Evolutionary conservation across 1,284 basidiomycete species (phyloP).

Genomic region (Ceraceosorus guamensis): DNA sequence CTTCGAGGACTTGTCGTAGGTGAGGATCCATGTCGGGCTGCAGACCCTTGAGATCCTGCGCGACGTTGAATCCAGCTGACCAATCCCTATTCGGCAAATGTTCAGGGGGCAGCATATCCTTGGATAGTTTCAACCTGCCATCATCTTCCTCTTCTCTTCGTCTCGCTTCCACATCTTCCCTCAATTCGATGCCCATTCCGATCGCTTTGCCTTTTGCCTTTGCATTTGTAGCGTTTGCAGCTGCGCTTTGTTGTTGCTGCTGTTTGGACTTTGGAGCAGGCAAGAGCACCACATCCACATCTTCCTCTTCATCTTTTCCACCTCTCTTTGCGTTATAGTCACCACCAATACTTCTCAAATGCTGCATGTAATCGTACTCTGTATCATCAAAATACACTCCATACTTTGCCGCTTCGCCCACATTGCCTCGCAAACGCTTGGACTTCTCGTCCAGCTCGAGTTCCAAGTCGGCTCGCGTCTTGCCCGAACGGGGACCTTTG

Average conservation of each 20-base stretch:
- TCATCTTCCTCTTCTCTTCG: slow-evolving; percentile 1
- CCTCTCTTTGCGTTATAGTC: slow-evolving; percentile 32
- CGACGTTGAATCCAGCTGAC: neutral
- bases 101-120: slow-evolving; percentile 60
- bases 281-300: slow-evolving; percentile 13
- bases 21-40: slow-evolving; percentile 96
- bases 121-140: neutral
- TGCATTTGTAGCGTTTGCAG: slow-evolving; percentile 21
- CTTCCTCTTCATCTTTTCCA: slow-evolving; percentile 36
- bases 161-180: too few relatives aligned
- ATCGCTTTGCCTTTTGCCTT: slow-evolving; percentile 21
- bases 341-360: slow-evolving; percentile 55
- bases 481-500: slow-evolving; percentile 56
- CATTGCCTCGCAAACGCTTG: slow-evolving; percentile 43
- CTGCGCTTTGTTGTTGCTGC: slow-evolving; percentile 23
- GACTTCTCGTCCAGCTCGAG: slow-evolving; percentile 53
- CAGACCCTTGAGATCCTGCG: slow-evolving; percentile 59
- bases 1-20: slow-evolving; percentile 84
- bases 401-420: slow-evolving; percentile 81
- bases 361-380: slow-evolving; percentile 99
- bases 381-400: slow-evolving; percentile 94
- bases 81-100: slow-evolving; percentile 21
- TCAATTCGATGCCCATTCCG: slow-evolving; percentile 6
- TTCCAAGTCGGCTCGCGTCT: slow-evolving; percentile 69
- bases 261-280: slow-evolving; percentile 19